Conservation (phyloP, 192 early-diverging fungal genomes). For the Helicostylum pulchrum region DNA sequence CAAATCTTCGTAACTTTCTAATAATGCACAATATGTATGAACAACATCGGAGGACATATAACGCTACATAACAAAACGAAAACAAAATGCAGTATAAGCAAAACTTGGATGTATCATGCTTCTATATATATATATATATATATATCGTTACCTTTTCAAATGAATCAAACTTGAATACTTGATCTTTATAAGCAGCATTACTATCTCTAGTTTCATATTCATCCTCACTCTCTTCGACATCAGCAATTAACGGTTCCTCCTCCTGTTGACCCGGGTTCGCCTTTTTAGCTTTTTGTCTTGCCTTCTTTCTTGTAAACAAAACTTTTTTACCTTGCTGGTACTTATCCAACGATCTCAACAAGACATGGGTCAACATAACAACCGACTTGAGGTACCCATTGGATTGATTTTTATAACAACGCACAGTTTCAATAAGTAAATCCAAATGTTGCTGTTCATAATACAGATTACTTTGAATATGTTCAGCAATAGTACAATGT, state of each 20-base stretch:
- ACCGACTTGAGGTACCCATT: conserved; percentile 49
- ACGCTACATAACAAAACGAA: conserved; percentile 37
- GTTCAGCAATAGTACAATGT: conserved; percentile 53
- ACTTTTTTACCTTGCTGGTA: conserved; percentile 52
- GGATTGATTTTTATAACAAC: conserved; percentile 47
- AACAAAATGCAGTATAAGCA: background rate
- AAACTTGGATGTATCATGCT: background rate
- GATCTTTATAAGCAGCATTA: conserved; percentile 40
- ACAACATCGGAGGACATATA: conserved; percentile 55
- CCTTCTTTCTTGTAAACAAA: conserved; percentile 48
- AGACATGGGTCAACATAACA: conserved; percentile 52
- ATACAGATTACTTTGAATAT: conserved; percentile 69
- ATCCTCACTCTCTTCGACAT: conserved; percentile 16
- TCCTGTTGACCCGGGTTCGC: background rate
- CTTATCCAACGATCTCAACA: conserved; percentile 61
- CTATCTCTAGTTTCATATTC: conserved; percentile 33
- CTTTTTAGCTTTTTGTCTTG: conserved; percentile 16
- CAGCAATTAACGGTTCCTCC: conserved; percentile 9
- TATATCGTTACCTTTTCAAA: conserved; percentile 40
- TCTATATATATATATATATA: background rate
- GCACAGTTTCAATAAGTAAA: conserved; percentile 49
- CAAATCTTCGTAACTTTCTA: conserved; percentile 54
- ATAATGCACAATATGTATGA: conserved; percentile 48
- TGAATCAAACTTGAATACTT: conserved; percentile 47
- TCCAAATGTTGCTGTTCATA: conserved; percentile 65